Evolutionary conservation across 176 grass and related monocot species (phyloP), one percentile per base, ranked within the genome.

Genomic region (Aegilops umbellulata): DNA sequence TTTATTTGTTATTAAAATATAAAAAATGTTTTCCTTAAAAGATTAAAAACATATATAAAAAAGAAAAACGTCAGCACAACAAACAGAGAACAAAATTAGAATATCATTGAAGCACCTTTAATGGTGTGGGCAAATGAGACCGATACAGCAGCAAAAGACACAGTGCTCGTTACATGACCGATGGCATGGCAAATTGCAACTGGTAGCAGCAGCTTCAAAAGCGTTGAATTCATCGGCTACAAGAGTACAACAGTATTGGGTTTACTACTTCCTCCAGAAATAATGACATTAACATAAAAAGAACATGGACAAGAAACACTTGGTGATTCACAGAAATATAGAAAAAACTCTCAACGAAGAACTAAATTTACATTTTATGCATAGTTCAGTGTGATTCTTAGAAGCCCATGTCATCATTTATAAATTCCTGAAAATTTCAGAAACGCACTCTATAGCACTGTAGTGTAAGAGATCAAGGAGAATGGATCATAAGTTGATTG

Each of bases 111-210:
- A 66, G 15, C 86, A 98, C 95, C 82, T 90, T 98, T 98, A 83
- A 98, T 89, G 63, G 95, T 98, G 73, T 98, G 95, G 34, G 91
- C 87, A 81, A 98, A 98, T 80, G 95, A 98, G 55, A 98, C 95
- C 61, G 95, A 91, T 70, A 98, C 95, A 46, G 95, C 81, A 87
- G 95, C 95, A 74, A 98, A 98, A 13, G 95, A 95, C n/a, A 98
- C 93, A 74, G 92, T 98, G 77, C 93, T 98, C 15, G 95, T 98
- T 63, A 98, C 93, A 85, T 98, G 95, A 42, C 95, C 95, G 1
- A 95, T 70, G 79, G 95, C 95, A 93, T 98, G 95, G 81, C 95
- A 95, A 49, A 93, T 71, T 15, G 93, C 93, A 78, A 98, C 95
- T 86, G 95, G 95, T 80, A 93, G 23, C 19, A 98, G 87, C 68